Evolutionary conservation across 2,329 filamentous ascomycete species (phyloP), one percentile per base, ranked within the genome.

Genomic region (Onygenales sp.): DNA sequence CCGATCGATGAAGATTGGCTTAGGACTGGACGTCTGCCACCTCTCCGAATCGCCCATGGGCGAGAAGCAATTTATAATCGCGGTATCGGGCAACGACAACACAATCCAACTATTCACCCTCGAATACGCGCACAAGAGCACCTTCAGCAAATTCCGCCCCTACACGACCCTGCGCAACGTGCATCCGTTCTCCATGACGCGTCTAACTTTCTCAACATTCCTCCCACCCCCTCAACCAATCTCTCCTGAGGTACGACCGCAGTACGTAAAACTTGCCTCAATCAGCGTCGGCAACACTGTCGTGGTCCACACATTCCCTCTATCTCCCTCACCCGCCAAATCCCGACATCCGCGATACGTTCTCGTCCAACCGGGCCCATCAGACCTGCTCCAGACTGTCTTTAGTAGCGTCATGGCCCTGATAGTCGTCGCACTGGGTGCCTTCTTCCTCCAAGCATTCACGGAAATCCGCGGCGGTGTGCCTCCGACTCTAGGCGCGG

Each of bases 221-320:
- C 64, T 68, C 21, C 72, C 79, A 0, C 81, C 79, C 1, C 54
- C 63, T 3, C 64, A 72, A 50, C 67, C 79, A n/a, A 73, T 78
- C 57, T 73, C 70, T 2, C 65, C 74, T 61, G 67, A 72, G 52
- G 72, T 72, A 50, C 64, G 67, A 39, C 75, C 80, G 13, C 79
- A 84, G 61, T 82, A 82, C 63, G 73, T 94, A 60, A 88, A 87
- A 61, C 80, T 95, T 3, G 90, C 88, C 33, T 91, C 87, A 46
- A 86, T 89, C 42, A 89, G 86, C 48, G 83, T 94, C 61, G 85
- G 83, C 56, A 91, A 90, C 66, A 87, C 84, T 0, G 82, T 90
- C 42, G 82, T 86, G 33, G 84, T 95, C 31, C 88, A 95, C 69
- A 86, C 82, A 41, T 83, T 95, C 57, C 84, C 88, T 0, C 78